Evolutionary conservation across 2,329 filamentous ascomycete species (phyloP), one percentile per base, ranked within the genome.

Genomic region (Magnaporthiopsis incrustans): DNA sequence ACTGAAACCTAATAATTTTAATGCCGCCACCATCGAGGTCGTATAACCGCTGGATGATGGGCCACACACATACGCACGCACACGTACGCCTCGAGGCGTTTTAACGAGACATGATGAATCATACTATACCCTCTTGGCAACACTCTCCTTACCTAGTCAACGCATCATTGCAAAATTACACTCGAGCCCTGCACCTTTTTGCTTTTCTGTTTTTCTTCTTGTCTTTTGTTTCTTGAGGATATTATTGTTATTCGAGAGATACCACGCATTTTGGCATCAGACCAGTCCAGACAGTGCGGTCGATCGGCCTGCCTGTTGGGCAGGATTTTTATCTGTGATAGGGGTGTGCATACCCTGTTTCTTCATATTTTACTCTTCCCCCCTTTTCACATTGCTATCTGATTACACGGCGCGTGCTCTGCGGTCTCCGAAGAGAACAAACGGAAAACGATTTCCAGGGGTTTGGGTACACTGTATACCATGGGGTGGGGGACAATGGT

Each of bases 1-100:
- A n/a, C 63, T 66, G 22, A 60, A 62, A 12, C 32, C 50, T 56
- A 64, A 63, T 57, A 60, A 65, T 62, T 30, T 64, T 14, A 53
- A 58, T 59, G 22, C 65, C 15, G 38, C 67, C 15, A 57, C 64
- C 22, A 64, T 68, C 15, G 63, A 64, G 50, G 58, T 65, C 6
- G 44, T 57, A 25, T 64, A 64, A 33, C 44, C 38, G 38, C 15
- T 4, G 8, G 18, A 50, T 6, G 15, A 50, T 22, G 15, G 15
- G 38, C 38, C 15, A 50, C 38, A 50, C 30, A 33, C 27, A 27
- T 10, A 32, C 58, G 58, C 6, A 33, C 27, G 58, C 27, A 32
- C 58, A 33, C 27, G 58, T 22, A 32, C 58, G 58, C 15, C 58
- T 30, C 25, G 27, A 12, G 58, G 58, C 27, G 27, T 50, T 50